Conservation (phyloP, 768 basidiomycete genomes). For the Daedalea quercina region DNA sequence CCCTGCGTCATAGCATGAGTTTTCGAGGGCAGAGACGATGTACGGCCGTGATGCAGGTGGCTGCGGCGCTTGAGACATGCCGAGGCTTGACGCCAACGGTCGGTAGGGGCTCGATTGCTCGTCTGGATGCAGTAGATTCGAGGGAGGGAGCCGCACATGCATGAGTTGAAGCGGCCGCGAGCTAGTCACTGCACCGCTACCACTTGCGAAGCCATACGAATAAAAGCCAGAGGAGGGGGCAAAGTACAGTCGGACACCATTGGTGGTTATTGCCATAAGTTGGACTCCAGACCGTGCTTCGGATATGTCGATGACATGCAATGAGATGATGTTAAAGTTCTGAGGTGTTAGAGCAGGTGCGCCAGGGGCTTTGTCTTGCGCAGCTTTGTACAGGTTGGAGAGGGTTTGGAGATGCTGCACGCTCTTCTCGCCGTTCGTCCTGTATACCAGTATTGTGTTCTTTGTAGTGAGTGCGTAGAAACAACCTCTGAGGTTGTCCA, state of each 20-base stretch:
- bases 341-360: constrained; percentile 65
- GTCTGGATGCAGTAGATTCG: constrained; percentile 72
- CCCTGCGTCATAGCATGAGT: constrained; percentile 60
- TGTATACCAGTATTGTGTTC: constrained; percentile 61
- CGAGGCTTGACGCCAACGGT: constrained; percentile 42
- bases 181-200: constrained; percentile 18
- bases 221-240: constrained; percentile 40
- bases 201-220: constrained; percentile 41
- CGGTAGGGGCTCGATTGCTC: constrained; percentile 50
- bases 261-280: constrained; percentile 75
- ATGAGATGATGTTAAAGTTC: constrained; percentile 59
- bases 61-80: constrained; percentile 35
- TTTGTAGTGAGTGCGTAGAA: constrained; percentile 73
- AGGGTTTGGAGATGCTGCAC: constrained; percentile 70
- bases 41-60: constrained; percentile 50
- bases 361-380: constrained; percentile 77
- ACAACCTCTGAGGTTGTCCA: constrained; percentile 62
- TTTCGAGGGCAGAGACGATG: constrained; percentile 51
- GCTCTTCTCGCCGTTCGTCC: constrained; percentile 53
- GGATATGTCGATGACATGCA: constrained; percentile 61
- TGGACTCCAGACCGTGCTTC: constrained; percentile 70
- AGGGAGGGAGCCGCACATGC: constrained; percentile 76
- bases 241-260: constrained; percentile 84
- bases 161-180: constrained; percentile 53
- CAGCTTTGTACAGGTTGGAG: constrained; percentile 65